Percentiles rank a stretch among this genome's conserved stretches.
phyloP scores from a whole-genome alignment of 1,284 basidiomycete species.

The Fomes fomentarius region DNA sequence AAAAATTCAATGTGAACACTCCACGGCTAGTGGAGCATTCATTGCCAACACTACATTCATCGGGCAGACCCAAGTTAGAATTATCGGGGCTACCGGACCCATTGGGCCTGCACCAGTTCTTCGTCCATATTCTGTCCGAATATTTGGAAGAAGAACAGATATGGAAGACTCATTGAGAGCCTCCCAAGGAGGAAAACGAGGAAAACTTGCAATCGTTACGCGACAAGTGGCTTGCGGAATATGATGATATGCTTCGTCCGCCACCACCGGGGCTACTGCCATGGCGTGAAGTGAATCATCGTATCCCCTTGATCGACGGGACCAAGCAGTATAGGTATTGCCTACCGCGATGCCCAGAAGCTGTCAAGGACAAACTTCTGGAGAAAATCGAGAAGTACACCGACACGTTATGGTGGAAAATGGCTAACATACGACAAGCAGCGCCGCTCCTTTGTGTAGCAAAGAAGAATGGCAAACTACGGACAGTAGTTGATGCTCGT shows the following conservation, averaged over 20 bases:
- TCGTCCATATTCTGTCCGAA: too few relatives aligned
- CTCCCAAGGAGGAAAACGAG: background rate
- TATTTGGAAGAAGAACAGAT: conserved; percentile 10
- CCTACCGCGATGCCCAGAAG: conserved; percentile 26
- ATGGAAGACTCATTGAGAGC: background rate
- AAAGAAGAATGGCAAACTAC: conserved; percentile 27
- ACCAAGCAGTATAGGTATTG: conserved; percentile 27
- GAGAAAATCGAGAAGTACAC: too few relatives aligned
- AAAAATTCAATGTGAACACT: background rate
- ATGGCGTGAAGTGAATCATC: conserved; percentile 10
- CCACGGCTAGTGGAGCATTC: background rate
- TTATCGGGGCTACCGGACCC: conserved; percentile 2
- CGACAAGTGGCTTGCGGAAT: too few relatives aligned
- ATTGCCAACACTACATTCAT: conserved; percentile 1
- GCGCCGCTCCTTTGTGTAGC: too few relatives aligned
- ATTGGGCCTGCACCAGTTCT: too few relatives aligned
- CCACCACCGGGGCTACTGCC: conserved; percentile 8
- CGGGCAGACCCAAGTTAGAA: background rate
- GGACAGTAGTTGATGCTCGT: conserved; percentile 28
- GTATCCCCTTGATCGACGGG: conserved; percentile 31
- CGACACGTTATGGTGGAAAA: too few relatives aligned
- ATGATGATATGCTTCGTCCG: conserved; percentile 8
- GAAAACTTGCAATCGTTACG: conserved; percentile 1
- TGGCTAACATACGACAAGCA: too few relatives aligned
- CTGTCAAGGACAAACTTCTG: conserved; percentile 27